Evolutionary conservation across 1,284 basidiomycete species (phyloP).

Genomic region (Cystobasidium slooffiae): DNA sequence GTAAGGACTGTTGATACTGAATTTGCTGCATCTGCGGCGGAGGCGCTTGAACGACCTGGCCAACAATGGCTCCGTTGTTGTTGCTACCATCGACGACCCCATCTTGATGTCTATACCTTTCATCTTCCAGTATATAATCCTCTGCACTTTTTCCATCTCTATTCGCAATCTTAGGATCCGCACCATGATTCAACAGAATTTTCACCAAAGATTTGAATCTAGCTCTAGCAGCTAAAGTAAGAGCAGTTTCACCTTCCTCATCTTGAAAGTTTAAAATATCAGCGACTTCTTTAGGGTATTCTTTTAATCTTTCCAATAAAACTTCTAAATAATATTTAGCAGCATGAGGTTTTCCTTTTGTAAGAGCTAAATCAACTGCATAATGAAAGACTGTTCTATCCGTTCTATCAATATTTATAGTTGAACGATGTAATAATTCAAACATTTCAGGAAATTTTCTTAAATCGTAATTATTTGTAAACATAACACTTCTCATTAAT

Average conservation of each 20-base stretch:
- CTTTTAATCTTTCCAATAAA: conserved; percentile 82
- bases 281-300: conserved; percentile 93
- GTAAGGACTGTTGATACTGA: not conserved
- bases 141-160: conserved; percentile 96
- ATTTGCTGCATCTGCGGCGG: conserved; percentile 5
- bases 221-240: conserved; percentile 95
- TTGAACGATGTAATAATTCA: conserved; percentile 93
- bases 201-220: conserved; percentile 96
- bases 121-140: conserved; percentile 98
- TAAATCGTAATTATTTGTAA: conserved; percentile 99
- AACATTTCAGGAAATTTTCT: conserved; percentile 98
- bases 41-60: not conserved
- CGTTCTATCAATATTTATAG: conserved; percentile 97
- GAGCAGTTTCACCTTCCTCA: conserved; percentile 96
- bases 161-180: conserved; percentile 94
- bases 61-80: not conserved
- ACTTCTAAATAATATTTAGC: conserved; percentile 99
- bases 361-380: conserved; percentile 96
- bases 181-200: conserved; percentile 92
- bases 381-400: conserved; percentile 99
- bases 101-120: conserved; percentile 73
- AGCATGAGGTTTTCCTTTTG: conserved; percentile 96
- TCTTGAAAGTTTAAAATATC: conserved; percentile 99
- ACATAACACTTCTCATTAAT: conserved; percentile 99
- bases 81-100: conserved; percentile 13